phyloP scores from a whole-genome alignment of 495 filamentous ascomycete genomes.

The Aspergillus bridgeri region DNA sequence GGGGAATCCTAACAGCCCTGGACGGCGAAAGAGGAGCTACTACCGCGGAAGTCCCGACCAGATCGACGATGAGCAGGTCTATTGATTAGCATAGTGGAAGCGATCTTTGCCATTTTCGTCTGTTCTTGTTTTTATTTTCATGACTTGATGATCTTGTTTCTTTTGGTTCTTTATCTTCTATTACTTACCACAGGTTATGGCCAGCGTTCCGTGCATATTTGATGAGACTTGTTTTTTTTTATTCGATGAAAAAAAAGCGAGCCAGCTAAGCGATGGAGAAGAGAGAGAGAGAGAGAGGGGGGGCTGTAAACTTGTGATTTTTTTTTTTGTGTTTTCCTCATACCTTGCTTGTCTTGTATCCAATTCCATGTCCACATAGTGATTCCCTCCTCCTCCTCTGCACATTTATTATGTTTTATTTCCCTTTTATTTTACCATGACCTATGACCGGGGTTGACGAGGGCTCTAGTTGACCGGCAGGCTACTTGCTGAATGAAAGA shows the following conservation, averaged over 20 bases:
- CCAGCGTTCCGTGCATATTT: conserved; percentile 3
- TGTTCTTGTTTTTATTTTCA: background rate
- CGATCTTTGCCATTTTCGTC: too few species aligned
- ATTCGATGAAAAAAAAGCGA: background rate
- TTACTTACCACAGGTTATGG: conserved; percentile 8
- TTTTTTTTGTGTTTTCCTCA: conserved; percentile 7
- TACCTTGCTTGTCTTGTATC: conserved; percentile 17
- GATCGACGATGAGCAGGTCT: conserved; percentile 42
- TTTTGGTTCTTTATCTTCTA: conserved; percentile 4
- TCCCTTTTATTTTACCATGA: conserved; percentile 4
- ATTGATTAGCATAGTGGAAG: conserved; percentile 17
- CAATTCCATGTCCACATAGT: conserved; percentile 18
- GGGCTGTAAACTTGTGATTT: conserved; percentile 13
- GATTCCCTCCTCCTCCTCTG: conserved; percentile 22
- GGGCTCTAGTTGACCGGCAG: background rate
- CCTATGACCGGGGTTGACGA: background rate
- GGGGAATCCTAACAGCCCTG: conserved; percentile 44
- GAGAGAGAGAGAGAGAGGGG: too few species aligned
- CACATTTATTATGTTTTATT: too few species aligned
- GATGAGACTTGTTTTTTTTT: conserved; percentile 4
- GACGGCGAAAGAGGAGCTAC: conserved; percentile 41
- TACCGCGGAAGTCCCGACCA: conserved; percentile 50
- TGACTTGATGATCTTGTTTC: conserved; percentile 16
- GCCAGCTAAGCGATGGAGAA: conserved; percentile 5
- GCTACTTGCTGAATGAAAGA: background rate